These are phyloP conservation scores for Vitis riparia DNA, from an alignment of 164 flowering plant genomes.

Conservation along the genomic window DNA sequence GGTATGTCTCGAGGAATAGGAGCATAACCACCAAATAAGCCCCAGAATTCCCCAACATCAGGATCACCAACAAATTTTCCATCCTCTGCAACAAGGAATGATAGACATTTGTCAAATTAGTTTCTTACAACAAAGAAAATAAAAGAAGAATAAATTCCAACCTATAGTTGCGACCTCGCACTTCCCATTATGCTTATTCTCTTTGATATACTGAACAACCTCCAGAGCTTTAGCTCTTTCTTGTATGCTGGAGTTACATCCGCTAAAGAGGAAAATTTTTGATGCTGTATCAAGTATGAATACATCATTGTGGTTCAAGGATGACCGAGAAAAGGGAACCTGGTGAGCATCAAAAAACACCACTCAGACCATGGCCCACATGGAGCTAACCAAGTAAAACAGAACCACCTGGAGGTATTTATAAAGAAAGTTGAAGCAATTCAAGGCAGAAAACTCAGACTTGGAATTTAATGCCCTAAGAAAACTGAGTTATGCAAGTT, in stretches of 20 bases:
- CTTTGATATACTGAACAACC: conserved; percentile 68
- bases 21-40: conserved; percentile 77
- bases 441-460: neutral
- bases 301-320: conserved; percentile 69
- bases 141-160: conserved; percentile 13
- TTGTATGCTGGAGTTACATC: conserved; percentile 66
- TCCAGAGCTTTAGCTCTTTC: conserved; percentile 81
- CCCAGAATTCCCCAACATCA: conserved; percentile 80
- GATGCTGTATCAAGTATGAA: conserved; percentile 71
- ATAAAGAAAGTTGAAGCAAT: neutral
- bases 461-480: neutral
- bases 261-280: conserved; percentile 66
- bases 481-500: too few species aligned
- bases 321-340: conserved; percentile 71
- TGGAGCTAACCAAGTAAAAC: neutral
- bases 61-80: conserved; percentile 75
- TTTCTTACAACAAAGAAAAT: neutral
- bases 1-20: conserved; percentile 55
- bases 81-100: conserved; percentile 49
- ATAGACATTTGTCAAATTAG: conserved; percentile 10
- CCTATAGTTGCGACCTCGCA: conserved; percentile 68
- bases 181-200: conserved; percentile 51
- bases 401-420: neutral
- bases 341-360: conserved; percentile 16
- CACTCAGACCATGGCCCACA: neutral